Percentiles rank a stretch among this genome's conserved stretches.
These are phyloP conservation scores for Candida xyloterini DNA, from an alignment of 805 yeast species.

Conservation along the genomic window DNA sequence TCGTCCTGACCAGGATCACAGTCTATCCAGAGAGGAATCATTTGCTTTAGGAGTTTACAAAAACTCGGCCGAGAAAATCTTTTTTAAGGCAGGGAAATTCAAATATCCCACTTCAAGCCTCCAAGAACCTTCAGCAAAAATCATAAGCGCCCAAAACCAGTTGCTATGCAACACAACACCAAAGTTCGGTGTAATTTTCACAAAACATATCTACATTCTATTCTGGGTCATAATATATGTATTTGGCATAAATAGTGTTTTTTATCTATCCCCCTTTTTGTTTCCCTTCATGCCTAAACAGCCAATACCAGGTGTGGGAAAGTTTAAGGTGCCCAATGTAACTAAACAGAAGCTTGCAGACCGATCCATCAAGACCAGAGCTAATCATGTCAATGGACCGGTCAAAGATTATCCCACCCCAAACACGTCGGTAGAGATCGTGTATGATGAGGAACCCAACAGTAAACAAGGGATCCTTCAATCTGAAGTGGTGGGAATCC, in stretches of 20 bases:
- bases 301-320: slow-evolving; percentile 7
- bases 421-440: slow-evolving; percentile 3
- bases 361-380: background rate
- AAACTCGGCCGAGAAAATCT: slow-evolving; percentile 6
- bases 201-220: background rate
- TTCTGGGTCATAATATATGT: background rate
- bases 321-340: slow-evolving; percentile 4
- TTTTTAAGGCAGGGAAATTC: background rate
- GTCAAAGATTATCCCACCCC: slow-evolving; percentile 5
- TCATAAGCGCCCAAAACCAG: no score
- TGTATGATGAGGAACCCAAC: background rate
- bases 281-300: slow-evolving; percentile 27
- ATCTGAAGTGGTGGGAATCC: background rate
- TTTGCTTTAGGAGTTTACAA: background rate
- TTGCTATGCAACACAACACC: no score
- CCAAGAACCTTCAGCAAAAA: no score
- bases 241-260: background rate
- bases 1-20: slow-evolving; percentile 95
- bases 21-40: slow-evolving; percentile 78
- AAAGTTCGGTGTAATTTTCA: background rate
- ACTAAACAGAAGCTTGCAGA: background rate
- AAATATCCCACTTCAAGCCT: background rate
- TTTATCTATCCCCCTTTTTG: slow-evolving; percentile 27
- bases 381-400: background rate
- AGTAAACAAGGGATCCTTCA: background rate